Base-by-base conservation (phyloP, 192 early-diverging fungal genomes). In the Backusella mclennaniae region DNA sequence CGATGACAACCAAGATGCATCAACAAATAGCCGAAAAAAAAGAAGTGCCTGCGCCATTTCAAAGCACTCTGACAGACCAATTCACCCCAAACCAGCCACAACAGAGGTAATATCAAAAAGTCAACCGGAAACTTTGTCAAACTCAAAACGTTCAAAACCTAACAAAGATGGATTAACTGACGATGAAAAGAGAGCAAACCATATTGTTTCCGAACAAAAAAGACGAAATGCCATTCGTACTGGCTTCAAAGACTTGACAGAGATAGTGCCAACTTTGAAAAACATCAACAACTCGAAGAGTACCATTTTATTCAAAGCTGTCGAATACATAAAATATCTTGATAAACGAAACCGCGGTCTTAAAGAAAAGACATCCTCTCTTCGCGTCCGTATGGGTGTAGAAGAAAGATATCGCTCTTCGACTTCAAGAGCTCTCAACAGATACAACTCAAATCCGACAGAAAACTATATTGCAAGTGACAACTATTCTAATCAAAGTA, bases 221-320 rank as follows among this genome's bases (percentile, higher is more conserved):
- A 87, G 93, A 59, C 71, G 93, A 53, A 92, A 91, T 53, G 84
- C 89, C 6, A 93, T 94, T 42, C 92, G 95, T 7, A 86, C 84
- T 35, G 96, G 96, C 46, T 96, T 96, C 85, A 93, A 95, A 78
- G 91, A 95, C 75, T 90, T 98, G 78, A 92, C 93, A n/a, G 92
- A 94, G 52, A 90, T 96, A 38, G 92, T 97, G 33, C 95, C 96
- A 9, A 91, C 90, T 1, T 84, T 97, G 44, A 93, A 85, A 41
- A 89, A 90, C 38, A 77, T 89, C 35, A 90, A 89, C 68, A 89
- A 86, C 80, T 90, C 89, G n/a, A 93, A 93, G 73, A 88, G 86
- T 36, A 89, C 89, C 1, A 90, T 93, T 66, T 78, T 93, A 17
- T 88, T 87, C 77, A 91, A 91, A 66, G 88, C 92, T 23, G 89